Base-by-base conservation (phyloP, 208 protist species). In the Herpetomonas muscarum region DNA sequence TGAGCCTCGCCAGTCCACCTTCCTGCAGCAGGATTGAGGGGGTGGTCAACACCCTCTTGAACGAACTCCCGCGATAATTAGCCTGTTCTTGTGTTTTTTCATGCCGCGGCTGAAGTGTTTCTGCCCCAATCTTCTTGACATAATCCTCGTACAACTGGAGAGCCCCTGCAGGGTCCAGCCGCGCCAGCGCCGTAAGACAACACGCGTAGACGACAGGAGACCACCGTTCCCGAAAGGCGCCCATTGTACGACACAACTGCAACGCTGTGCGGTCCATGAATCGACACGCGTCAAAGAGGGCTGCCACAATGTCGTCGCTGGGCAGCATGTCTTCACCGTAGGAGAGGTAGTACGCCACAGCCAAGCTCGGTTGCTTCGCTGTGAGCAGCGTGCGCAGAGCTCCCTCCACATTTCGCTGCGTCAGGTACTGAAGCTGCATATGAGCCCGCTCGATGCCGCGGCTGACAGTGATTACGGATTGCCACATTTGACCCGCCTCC, bases 171-270 rank as follows among this genome's bases (percentile, higher is more conserved):
- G 74, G 81, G 64, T 83, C 70, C 44, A 76, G 80, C 26, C 53
- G 56, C 0, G 81, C 79, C 4, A 63, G 77, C 6, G 77, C 74
- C 19, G 85, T 89, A 39, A 92, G 70, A 37, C 81, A 88, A 51
- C 81, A 92, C 12, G 81, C 81, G 66, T 85, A 92, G 26, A 83
- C 70, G 0, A 71, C 61, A 2, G 73, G 58, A 10, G 70, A 81
- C 85, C 81, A 92, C 25, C 74, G 61, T 19, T 67, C 34, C 49
- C 76, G 48, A 61, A 89, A 89, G 0, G 71, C 67, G 24, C 70
- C 57, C 10, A 92, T 37, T 0, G 29, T 54, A 10, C 76, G 48
- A 32, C 78, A 87, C 9, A 92, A 69, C 24, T 72, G 63, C n/a
- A 82, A 47, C 36, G 69, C 84, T 0, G 64, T 59, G 45, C 70